Evolutionary conservation across 2,329 filamentous ascomycete genomes (phyloP).

Genomic region (Claviceps africana): DNA sequence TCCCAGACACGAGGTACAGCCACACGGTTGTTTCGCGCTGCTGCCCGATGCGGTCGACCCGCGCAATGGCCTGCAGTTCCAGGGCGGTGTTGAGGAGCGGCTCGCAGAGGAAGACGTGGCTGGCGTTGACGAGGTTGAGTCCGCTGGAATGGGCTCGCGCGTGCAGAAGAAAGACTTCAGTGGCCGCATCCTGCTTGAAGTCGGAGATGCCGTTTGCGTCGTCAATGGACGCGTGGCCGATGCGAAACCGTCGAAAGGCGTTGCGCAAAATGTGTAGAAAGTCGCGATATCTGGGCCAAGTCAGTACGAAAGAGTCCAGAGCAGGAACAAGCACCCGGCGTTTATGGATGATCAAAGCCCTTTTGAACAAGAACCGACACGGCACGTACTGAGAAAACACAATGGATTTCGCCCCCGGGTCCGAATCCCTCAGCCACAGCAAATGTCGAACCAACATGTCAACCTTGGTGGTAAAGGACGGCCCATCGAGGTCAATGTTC

Average conservation of each 20-base stretch:
- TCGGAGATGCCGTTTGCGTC: constrained; percentile 52
- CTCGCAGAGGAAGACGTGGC: constrained; percentile 87
- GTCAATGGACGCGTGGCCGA: constrained; percentile 60
- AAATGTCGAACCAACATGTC: constrained; percentile 72
- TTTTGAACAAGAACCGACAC: background rate
- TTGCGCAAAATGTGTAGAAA: constrained; percentile 61
- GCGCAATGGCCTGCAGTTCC: constrained; percentile 86
- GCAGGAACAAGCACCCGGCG: background rate
- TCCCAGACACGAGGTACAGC: constrained; percentile 84
- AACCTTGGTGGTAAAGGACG: constrained; percentile 79
- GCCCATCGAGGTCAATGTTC: constrained; percentile 56
- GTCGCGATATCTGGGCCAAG: constrained; percentile 43
- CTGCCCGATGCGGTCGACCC: constrained; percentile 91
- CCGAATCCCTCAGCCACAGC: constrained; percentile 69
- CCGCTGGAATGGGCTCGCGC: constrained; percentile 80
- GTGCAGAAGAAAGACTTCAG: constrained; percentile 80
- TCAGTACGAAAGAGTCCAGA: background rate
- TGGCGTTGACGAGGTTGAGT: constrained; percentile 83
- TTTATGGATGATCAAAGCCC: background rate
- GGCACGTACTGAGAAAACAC: constrained; percentile 65
- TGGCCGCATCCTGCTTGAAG: constrained; percentile 60
- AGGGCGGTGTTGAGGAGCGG: constrained; percentile 86
- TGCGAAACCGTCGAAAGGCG: constrained; percentile 58
- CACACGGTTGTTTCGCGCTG: constrained; percentile 79
- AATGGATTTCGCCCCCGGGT: constrained; percentile 79